Base-by-base conservation (phyloP, 192 early-diverging fungal species). In the Mortierella claussenii region DNA sequence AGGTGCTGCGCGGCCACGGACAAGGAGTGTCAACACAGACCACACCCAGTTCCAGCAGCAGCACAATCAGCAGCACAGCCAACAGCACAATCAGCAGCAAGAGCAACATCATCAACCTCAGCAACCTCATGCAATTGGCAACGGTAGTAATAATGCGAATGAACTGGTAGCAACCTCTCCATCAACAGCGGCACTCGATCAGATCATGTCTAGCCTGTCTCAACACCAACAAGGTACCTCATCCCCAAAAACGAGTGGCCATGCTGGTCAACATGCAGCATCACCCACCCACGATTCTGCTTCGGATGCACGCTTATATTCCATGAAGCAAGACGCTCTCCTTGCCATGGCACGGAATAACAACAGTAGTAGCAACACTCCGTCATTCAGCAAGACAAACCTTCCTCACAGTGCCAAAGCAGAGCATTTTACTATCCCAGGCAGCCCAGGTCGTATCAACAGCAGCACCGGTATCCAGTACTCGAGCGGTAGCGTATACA, bases 1-100 rank as follows among this genome's bases (percentile, higher is more conserved):
- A 50, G 55, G 55, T n/a, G 44, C 32, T 8, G 28, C 60, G 26
- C 20, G 69, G 26, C 60, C 69, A 18, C 43, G 60, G 60, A 57
- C 69, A 27, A 36, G 53, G 40, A 71, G 69, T 37, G 42, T 63
- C 60, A 71, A 71, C 47, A 50, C 30, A 11, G 68, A 70, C 34
- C 51, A 61, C 32, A 27, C 51, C 26, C 59, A 67, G 26, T 36
- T 42, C 17, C 65, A 53, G 36, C 54, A 28, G 18, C 45, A 18
- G 21, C 51, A 32, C 24, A 15, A 18, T 44, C 33, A 36, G 21
- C 59, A 37, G 15, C 17, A 46, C 26, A 23, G 15, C 47, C 24
- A 43, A 10, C 24, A 30, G 48, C 23, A 1, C 18, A 24, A n/a
- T n/a, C n/a, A n/a, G n/a, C n/a, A n/a, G n/a, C n/a, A n/a, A n/a